Evolutionary conservation across 129 eudicot genomes (phyloP).

Genomic region (Centaurea solstitialis): DNA sequence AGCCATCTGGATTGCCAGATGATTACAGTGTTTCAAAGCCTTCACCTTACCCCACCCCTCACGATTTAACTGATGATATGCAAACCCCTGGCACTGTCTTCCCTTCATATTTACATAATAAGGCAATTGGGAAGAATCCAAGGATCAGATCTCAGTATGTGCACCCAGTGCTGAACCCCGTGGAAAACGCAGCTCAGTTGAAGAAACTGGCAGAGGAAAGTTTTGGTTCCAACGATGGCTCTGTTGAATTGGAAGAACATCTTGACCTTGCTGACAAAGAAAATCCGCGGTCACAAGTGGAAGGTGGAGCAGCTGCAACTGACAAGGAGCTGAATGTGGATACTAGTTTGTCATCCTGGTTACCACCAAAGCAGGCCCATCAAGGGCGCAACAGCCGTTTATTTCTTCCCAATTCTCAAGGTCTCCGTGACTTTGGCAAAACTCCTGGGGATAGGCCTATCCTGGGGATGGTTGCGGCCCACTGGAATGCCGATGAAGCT

Average conservation of each 20-base stretch:
- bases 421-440: constrained; percentile 34
- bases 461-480: constrained; percentile 75
- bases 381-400: constrained; percentile 21
- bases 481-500: constrained; percentile 65
- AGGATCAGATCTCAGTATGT: constrained; percentile 78
- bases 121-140: constrained; percentile 43
- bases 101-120: constrained; percentile 41
- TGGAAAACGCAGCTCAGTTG: constrained; percentile 41
- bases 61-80: constrained; percentile 62
- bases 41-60: constrained; percentile 86
- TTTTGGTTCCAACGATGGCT: constrained; percentile 21
- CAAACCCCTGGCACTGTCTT: constrained; percentile 92
- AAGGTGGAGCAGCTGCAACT: constrained; percentile 19
- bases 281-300: constrained; percentile 24
- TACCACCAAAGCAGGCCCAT: constrained; percentile 47
- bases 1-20: constrained; percentile 28
- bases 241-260: constrained; percentile 35
- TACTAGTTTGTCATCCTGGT: constrained; percentile 64
- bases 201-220: constrained; percentile 42
- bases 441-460: constrained; percentile 73
- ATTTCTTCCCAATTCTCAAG: constrained; percentile 8
- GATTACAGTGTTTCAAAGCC: constrained; percentile 41
- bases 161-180: constrained; percentile 50
- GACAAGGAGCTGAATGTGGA: constrained; percentile 45
- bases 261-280: constrained; percentile 25